Evolutionary conservation across 768 basidiomycete species (phyloP).

Genomic region (Lentinula aciculospora): DNA sequence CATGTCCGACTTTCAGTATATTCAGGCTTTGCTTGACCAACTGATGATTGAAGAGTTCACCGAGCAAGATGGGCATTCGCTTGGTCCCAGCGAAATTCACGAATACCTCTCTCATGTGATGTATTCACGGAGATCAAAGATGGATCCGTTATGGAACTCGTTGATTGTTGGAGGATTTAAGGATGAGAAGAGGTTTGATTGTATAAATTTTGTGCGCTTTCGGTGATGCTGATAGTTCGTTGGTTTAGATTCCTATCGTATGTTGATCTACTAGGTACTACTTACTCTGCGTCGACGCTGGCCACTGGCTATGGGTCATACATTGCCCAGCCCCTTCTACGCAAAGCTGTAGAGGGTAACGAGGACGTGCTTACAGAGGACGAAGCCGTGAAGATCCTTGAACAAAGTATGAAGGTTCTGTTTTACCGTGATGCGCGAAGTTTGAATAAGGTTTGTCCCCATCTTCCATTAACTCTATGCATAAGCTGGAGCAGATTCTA

Average conservation of each 20-base stretch:
- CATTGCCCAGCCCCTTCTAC: constrained; percentile 89
- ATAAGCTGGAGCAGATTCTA: background rate
- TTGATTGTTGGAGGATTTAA: constrained; percentile 89
- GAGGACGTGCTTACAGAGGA: constrained; percentile 73
- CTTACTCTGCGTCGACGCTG: constrained; percentile 87
- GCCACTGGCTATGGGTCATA: constrained; percentile 94
- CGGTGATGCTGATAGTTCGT: background rate
- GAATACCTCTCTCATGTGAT: constrained; percentile 87
- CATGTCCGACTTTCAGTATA: constrained; percentile 96
- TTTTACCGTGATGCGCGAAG: constrained; percentile 96
- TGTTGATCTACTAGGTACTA: constrained; percentile 95
- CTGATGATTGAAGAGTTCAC: constrained; percentile 76
- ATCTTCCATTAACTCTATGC: background rate
- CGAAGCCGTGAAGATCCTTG: constrained; percentile 72
- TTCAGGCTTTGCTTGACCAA: constrained; percentile 75
- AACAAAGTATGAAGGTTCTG: constrained; percentile 86
- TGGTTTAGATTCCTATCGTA: constrained; percentile 80
- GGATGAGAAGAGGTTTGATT: constrained; percentile 66
- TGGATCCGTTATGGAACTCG: constrained; percentile 95
- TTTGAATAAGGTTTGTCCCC: constrained; percentile 78
- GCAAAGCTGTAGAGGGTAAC: constrained; percentile 81
- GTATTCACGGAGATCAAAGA: constrained; percentile 83
- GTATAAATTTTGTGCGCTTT: background rate
- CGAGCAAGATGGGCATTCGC: constrained; percentile 74
- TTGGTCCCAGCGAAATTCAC: constrained; percentile 88